Conservation (phyloP, 176 grass and related monocot species). For the Rhynchospora breviuscula region DNA sequence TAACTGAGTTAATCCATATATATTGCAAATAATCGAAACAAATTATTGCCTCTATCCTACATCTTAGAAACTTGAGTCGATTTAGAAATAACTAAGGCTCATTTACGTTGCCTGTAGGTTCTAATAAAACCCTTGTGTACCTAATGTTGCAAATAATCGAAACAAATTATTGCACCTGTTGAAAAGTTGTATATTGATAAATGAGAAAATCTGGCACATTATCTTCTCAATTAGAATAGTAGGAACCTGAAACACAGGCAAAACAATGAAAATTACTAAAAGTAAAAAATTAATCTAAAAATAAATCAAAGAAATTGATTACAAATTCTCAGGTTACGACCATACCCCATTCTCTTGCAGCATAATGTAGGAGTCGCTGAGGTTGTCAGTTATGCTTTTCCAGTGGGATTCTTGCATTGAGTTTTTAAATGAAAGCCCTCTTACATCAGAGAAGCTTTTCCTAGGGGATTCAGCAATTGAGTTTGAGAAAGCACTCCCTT, state of each 20-base stretch:
- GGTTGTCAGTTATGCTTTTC: conserved; percentile 57
- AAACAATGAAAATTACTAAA: conserved; percentile 22
- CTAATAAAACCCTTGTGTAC: background rate
- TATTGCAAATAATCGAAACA: too few species aligned
- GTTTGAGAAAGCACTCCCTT: conserved; percentile 41
- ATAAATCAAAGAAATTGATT: background rate
- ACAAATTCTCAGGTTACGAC: background rate
- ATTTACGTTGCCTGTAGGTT: background rate
- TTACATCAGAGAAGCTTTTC: conserved; percentile 46
- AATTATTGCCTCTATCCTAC: too few species aligned
- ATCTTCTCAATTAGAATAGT: conserved; percentile 71
- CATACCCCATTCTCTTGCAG: conserved; percentile 87
- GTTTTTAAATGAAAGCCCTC: conserved; percentile 27
- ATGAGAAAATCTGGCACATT: conserved; percentile 85
- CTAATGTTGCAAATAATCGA: conserved; percentile 2
- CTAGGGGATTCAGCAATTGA: conserved; percentile 67
- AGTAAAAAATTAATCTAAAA: background rate
- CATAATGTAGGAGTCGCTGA: conserved; percentile 53
- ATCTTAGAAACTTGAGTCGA: background rate
- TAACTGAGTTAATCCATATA: background rate
- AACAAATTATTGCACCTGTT: conserved; percentile 54
- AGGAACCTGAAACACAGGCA: conserved; percentile 60
- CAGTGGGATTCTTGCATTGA: conserved; percentile 71
- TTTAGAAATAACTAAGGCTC: background rate
- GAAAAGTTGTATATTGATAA: conserved; percentile 95